Percentiles rank a stretch among this genome's conserved stretches.
These are phyloP conservation scores for Mucuna pruriens DNA, from an alignment of 306 rosid species.

Conservation along the genomic window DNA sequence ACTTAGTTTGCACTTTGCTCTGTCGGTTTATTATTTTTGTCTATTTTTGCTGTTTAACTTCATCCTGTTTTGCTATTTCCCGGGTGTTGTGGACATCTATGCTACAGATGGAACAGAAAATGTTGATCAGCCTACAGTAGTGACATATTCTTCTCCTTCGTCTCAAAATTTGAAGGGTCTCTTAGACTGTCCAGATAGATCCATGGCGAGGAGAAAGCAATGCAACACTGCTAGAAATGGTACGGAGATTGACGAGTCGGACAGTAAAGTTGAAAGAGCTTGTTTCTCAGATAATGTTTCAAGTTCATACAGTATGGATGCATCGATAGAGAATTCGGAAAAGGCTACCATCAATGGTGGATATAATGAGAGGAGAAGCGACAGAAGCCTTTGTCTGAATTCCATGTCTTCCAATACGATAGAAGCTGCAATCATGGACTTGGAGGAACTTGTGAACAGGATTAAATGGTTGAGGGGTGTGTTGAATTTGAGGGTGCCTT, in stretches of 20 bases:
- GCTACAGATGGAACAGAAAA: conserved; percentile 32
- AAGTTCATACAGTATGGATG: conserved; percentile 30
- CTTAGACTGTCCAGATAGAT: not conserved
- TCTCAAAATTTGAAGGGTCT: conserved; percentile 30
- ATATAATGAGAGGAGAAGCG: conserved; percentile 44
- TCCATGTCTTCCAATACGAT: conserved; percentile 51
- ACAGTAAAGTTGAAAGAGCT: conserved; percentile 33
- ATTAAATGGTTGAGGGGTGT: conserved; percentile 71
- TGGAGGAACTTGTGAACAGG: conserved; percentile 78
- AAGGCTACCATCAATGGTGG: conserved; percentile 18
- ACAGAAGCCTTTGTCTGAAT: conserved; percentile 47
- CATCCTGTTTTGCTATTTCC: conserved; percentile 22
- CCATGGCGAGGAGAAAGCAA: conserved; percentile 20
- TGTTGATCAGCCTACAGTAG: conserved; percentile 37
- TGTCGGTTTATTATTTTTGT: conserved; percentile 7
- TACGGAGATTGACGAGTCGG: conserved; percentile 30
- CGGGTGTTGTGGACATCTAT: conserved; percentile 17
- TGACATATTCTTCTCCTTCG: conserved; percentile 34
- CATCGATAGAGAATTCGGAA: conserved; percentile 39
- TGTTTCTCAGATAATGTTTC: conserved; percentile 41
- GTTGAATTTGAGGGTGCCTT: conserved; percentile 54
- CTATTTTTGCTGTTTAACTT: conserved; percentile 19
- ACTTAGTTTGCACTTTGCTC: not conserved
- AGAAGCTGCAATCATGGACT: conserved; percentile 70
- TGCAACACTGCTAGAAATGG: not conserved